Evolutionary conservation across 257 asterid species (phyloP), one percentile per base, ranked within the genome.

Genomic region (Nicotiana noctiflora): DNA sequence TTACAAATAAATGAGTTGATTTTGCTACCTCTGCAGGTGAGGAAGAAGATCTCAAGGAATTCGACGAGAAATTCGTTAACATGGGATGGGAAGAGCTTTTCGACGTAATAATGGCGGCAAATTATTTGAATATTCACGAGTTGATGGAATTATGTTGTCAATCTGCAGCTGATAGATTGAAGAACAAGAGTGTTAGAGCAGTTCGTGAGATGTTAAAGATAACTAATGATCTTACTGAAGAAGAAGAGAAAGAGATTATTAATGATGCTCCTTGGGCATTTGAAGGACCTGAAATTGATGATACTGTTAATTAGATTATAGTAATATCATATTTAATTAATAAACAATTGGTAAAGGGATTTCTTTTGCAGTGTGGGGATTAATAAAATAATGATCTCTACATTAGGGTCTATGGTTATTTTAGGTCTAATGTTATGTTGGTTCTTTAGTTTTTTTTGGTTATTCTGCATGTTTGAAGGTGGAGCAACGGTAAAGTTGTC

Each of bases 191-290:
- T 63, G 72, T 37, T 52, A 13, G 31, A 13, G 53, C 60, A 27
- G 62, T 80, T 17, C 80, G 85, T 18, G 53, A 59, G 21, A 2
- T 2, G 3, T 86, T 82, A 29, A 49, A 70, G 3, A 46, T 83
- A 1, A 79, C 40, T 1, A 86, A 77, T 46, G 89, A 84, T 63
- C 62, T 23, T 1, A 55, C 86, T 0, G 61, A 77, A 2, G 86
- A 84, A 34, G 88, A 86, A 68, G 89, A 84, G 82, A 37, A 5
- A 55, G 5, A 11, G 8, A 3, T 84, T 5, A 66, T 76, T 23
- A 2, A 56, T 0, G 75, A 82, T 17, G 0, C 79, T 14, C n/a
- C 49, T 2, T 86, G 87, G 86, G 81, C 80, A 0, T 80, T 21
- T 61, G 83, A 86, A 72, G 79, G 79, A 23, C 79, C 79, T 23